These are phyloP conservation scores for Hypsizygus ulmarius DNA, from an alignment of 1,284 basidiomycete species.

Conservation along the genomic window DNA sequence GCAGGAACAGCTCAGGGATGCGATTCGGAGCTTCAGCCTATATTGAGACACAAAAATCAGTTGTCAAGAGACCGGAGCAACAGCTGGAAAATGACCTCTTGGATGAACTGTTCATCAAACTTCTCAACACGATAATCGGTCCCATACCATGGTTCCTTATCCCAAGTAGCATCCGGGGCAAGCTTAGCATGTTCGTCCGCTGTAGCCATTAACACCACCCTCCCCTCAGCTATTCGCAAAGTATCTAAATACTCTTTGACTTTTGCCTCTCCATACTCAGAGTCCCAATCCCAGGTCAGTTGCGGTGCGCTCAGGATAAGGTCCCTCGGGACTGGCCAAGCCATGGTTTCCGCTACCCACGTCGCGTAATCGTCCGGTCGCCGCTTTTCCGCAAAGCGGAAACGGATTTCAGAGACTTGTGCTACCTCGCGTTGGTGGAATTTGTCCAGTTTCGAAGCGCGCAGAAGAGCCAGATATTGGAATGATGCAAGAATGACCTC, in stretches of 20 bases:
- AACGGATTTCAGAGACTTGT: constrained; percentile 73
- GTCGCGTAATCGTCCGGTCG: constrained; percentile 82
- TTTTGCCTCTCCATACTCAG: constrained; percentile 49
- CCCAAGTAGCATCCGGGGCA: constrained; percentile 54
- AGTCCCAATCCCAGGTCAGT: constrained; percentile 78
- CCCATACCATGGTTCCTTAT: constrained; percentile 82
- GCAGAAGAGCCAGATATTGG: constrained; percentile 87
- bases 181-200: constrained; percentile 62
- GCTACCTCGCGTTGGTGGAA: constrained; percentile 83
- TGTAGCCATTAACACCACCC: constrained; percentile 79
- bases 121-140: constrained; percentile 76
- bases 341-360: constrained; percentile 74
- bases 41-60: constrained; percentile 7
- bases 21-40: constrained; percentile 65
- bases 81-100: constrained; percentile 42
- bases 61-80: constrained; percentile 1
- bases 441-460: constrained; percentile 63
- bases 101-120: constrained; percentile 64
- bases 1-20: constrained; percentile 73
- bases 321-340: constrained; percentile 79
- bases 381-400: constrained; percentile 88
- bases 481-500: constrained; percentile 73
- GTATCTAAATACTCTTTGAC: constrained; percentile 63
- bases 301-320: constrained; percentile 75
- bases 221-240: constrained; percentile 61